These are phyloP conservation scores for Boechera retrofracta DNA, from an alignment of 345 rosid species.

Conservation along the genomic window DNA sequence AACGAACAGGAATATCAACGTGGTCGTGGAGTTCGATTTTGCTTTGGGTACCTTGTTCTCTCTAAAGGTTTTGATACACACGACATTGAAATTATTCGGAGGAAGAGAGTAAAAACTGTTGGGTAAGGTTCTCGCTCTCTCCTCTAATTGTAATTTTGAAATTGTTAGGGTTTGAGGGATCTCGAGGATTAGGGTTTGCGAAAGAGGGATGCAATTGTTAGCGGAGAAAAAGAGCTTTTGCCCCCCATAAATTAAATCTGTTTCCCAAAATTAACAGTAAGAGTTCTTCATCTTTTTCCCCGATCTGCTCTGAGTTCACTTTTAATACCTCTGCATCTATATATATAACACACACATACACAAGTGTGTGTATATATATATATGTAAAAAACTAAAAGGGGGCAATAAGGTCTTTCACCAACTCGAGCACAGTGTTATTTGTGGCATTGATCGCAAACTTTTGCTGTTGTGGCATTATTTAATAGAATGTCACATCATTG, in stretches of 20 bases:
- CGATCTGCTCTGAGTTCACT: constrained; percentile 21
- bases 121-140: not conserved
- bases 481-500: no score
- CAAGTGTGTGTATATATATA: no score
- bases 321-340: no score
- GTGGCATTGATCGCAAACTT: no score
- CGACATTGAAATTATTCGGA: constrained; percentile 43
- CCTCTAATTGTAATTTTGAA: not conserved
- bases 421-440: no score
- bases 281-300: not conserved
- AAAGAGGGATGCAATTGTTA: constrained; percentile 36
- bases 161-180: not conserved
- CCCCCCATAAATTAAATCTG: constrained; percentile 44
- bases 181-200: constrained; percentile 48
- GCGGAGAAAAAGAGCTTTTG: constrained; percentile 34
- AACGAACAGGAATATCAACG: constrained; percentile 56
- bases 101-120: not conserved
- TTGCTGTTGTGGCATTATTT: no score
- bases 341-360: no score
- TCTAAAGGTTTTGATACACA: constrained; percentile 20
- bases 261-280: constrained; percentile 47
- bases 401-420: no score
- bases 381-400: no score
- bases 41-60: constrained; percentile 31
- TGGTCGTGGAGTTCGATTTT: constrained; percentile 44